Base-by-base conservation (phyloP, 2,329 filamentous ascomycete genomes). In the Ceratocystis ficicola region DNA sequence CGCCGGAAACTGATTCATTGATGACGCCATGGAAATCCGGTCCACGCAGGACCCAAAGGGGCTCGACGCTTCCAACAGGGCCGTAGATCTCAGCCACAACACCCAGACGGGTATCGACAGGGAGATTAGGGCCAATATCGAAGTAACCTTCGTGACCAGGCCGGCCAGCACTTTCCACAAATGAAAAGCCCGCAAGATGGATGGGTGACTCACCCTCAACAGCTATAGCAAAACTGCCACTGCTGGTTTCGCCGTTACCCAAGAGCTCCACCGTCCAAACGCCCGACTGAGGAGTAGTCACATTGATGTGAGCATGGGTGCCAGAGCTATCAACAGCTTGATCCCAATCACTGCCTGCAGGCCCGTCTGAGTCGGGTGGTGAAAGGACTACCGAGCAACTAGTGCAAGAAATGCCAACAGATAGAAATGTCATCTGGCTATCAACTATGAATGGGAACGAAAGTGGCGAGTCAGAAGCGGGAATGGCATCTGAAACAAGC, bases 101-200 rank as follows among this genome's bases (percentile, higher is more conserved):
- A 2, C 63, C 69, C 32, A 69, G 28, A 5, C 52, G 22, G 1
- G 63, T 68, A 1, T 67, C 65, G 5, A 63, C 60, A 5, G 68
- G 66, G 3, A 50, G 46, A 1, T 41, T 22, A 10, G 46, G 41
- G 12, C 67, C 66, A 30, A 69, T 57, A 22, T 52, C 62, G 59
- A 69, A 69, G 65, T 68, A 69, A 3, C 69, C 69, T 12, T 68
- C 64, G 22, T 69, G 68, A 5, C 65, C 68, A 12, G 41, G 20
- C 12, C 66, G 44, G n/a, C 69, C 69, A 12, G 61, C 63, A 7
- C 57, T 65, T 30, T 69, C 63, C 50, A 68, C 68, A 64, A 69
- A 64, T 2, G 61, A 61, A 66, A 69, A 67, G 25, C 59, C 65
- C 1, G 64, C 65, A 17, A 69, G 65, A 17, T 67, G 52, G 17